Percentiles rank a stretch among this genome's conserved stretches.
Evolutionary conservation across 352 stramenopile genomes (phyloP).

Genomic region (Pythium biforme): DNA sequence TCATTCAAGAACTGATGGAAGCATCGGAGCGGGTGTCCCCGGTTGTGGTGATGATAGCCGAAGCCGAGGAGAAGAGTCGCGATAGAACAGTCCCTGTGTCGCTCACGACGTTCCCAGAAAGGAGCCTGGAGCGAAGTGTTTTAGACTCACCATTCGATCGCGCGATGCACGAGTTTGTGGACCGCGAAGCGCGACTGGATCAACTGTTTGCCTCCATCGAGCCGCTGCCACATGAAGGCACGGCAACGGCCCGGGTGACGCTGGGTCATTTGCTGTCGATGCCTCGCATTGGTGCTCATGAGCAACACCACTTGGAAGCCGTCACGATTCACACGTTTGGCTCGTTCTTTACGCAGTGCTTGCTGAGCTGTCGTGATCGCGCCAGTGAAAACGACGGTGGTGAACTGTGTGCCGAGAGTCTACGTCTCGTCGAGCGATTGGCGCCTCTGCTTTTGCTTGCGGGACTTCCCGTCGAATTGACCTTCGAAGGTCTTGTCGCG

Average conservation of each 20-base stretch:
- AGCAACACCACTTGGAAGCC: conserved; percentile 17
- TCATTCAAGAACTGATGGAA: conserved; percentile 12
- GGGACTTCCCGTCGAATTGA: conserved; percentile 18
- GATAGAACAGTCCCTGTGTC: background rate
- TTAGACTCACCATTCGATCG: conserved; percentile 27
- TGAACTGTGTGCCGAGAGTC: conserved; percentile 11
- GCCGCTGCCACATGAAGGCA: background rate
- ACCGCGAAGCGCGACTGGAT: conserved; percentile 1
- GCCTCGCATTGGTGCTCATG: conserved; percentile 2
- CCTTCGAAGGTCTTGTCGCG: conserved; percentile 46
- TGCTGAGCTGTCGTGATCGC: conserved; percentile 9
- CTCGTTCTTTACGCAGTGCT: conserved; percentile 46
- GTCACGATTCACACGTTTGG: conserved; percentile 54
- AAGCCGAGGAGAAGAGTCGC: background rate
- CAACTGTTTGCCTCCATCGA: conserved; percentile 23
- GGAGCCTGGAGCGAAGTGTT: background rate
- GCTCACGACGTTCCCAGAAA: background rate
- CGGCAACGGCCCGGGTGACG: background rate
- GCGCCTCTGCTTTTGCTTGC: conserved; percentile 24
- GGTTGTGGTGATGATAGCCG: background rate
- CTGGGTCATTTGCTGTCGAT: background rate
- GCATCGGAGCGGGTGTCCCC: background rate
- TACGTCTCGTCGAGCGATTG: conserved; percentile 36
- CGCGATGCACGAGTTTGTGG: conserved; percentile 18
- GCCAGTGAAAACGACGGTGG: background rate